Base-by-base conservation (phyloP, 495 filamentous ascomycete genomes). In the Aspergillus taichungensis region DNA sequence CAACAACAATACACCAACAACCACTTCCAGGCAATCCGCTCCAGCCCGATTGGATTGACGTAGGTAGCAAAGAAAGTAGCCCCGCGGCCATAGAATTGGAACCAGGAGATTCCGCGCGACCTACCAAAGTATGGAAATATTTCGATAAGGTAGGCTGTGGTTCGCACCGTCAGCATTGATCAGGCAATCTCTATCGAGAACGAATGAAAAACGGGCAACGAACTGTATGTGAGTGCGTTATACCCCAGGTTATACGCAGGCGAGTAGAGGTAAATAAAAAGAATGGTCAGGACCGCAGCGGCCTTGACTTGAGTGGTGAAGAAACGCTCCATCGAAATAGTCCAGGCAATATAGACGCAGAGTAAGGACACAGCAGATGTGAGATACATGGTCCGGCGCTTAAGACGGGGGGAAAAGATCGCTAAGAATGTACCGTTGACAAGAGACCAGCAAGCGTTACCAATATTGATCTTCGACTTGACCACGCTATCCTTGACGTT, bases 161-260 rank as follows among this genome's bases (percentile, higher is more conserved):
- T 24, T 24, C 4, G 18, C 1, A 24, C 18, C 1, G 18, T 24
- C 18, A 24, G 18, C 3, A 44, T 33, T 3, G 5, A 13, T 30
- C 13, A 33, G 34, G 28, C 6, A 33, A 18, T 31, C 44, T 8
- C 42, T 31, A 33, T 44, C 42, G 38, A 37, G 14, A 5, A 36
- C 39, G 31, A 4, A 29, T 0, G 10, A 31, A 34, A 5, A 24
- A 27, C n/a, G 10, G 8, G 30, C 34, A 72, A 64, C 47, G 43
- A 55, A 80, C 76, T 81, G 56, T 82, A 84, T 1, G 80, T 80
- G 31, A 83, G 63, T 30, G 80, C 79, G 43, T 84, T 84, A 52
- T 83, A 81, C n/a, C 78, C 80, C 44, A 84, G 68, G 50, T 82
- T 84, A 48, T 84, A 84, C 49, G 73, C 76, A 3, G 79, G 80